phyloP scores from a whole-genome alignment of 2,329 filamentous ascomycete genomes.

The Xylaria sp. region DNA sequence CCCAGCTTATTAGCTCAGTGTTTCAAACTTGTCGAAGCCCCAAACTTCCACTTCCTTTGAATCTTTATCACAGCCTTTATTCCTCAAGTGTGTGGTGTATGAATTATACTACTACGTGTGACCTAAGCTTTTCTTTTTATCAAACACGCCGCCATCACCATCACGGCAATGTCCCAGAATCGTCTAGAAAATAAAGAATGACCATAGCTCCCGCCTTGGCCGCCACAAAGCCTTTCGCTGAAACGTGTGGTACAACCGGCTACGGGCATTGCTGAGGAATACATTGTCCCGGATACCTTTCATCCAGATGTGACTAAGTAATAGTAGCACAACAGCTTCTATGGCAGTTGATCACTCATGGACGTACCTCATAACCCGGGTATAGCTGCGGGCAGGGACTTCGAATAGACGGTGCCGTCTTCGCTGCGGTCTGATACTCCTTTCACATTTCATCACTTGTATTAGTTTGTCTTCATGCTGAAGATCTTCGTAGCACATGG shows the following conservation, averaged over 20 bases:
- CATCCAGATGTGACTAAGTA: slow-evolving; percentile 33
- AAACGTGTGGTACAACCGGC: slow-evolving; percentile 43
- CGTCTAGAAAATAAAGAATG: not conserved
- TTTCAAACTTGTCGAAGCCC: not conserved
- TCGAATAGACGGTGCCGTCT: not conserved
- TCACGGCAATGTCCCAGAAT: not conserved
- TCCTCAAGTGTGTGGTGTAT: not conserved
- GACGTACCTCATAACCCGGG: slow-evolving; percentile 8
- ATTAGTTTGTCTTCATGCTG: not conserved
- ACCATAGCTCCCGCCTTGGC: slow-evolving; percentile 8
- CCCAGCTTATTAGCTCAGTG: not conserved
- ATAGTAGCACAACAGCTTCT: slow-evolving; percentile 40
- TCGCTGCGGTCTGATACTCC: slow-evolving; percentile 2
- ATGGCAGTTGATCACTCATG: slow-evolving; percentile 7
- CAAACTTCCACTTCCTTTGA: not conserved
- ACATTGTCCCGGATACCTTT: slow-evolving; percentile 25
- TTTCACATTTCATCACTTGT: not conserved
- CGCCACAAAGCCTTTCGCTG: slow-evolving; percentile 40
- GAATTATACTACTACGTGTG: not conserved
- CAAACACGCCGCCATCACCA: not conserved
- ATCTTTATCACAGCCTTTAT: not conserved
- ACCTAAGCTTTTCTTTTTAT: not conserved
- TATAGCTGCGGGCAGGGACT: slow-evolving; percentile 2
- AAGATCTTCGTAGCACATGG: not conserved
- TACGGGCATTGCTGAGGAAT: slow-evolving; percentile 34